A percentile compares a stretch with the other conserved stretches of the same genome.
Conservation (phyloP, 371 early-diverging fungal genomes). For the Nematocida displodere region DNA sequence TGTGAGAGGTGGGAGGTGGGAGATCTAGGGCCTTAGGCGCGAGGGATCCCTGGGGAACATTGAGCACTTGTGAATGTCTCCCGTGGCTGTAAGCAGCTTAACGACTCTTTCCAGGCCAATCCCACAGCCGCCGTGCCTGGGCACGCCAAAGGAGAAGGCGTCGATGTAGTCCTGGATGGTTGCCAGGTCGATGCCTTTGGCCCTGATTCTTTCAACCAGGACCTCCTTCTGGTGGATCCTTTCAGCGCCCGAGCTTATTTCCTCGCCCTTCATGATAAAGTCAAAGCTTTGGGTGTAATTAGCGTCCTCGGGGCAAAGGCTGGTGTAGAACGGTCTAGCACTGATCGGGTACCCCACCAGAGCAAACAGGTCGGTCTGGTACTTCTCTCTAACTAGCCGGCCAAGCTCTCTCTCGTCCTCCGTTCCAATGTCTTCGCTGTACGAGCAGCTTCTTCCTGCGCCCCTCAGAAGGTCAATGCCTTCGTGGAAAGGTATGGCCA, state of each 20-base stretch:
- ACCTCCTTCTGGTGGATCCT: constrained; percentile 85
- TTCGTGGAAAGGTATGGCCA: constrained; percentile 78
- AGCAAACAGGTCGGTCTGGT: constrained; percentile 93
- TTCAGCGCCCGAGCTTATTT: constrained; percentile 97
- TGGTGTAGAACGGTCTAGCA: constrained; percentile 97
- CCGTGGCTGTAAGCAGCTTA: constrained; percentile 86
- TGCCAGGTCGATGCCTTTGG: constrained; percentile 73
- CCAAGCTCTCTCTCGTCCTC: constrained; percentile 86
- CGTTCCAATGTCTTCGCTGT: constrained; percentile 70
- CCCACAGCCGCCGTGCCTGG: constrained; percentile 98
- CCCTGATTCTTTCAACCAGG: constrained; percentile 74
- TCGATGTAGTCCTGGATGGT: constrained; percentile 85
- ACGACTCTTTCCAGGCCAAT: constrained; percentile 91
- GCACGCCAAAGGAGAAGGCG: constrained; percentile 92
- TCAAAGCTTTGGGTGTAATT: constrained; percentile 94
- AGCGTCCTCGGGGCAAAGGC: constrained; percentile 71
- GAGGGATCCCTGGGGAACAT: constrained; percentile 98
- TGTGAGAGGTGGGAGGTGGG: no score
- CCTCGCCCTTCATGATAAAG: constrained; percentile 98
- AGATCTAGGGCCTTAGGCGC: constrained; percentile 79
- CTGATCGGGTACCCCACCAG: constrained; percentile 94
- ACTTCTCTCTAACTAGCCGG: constrained; percentile 80
- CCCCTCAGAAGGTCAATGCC: constrained; percentile 81
- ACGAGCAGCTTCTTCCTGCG: constrained; percentile 78
- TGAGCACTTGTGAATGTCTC: constrained; percentile 87